Evolutionary conservation across 495 filamentous ascomycete genomes (phyloP).

Genomic region (Trichoderma asperelloides): DNA sequence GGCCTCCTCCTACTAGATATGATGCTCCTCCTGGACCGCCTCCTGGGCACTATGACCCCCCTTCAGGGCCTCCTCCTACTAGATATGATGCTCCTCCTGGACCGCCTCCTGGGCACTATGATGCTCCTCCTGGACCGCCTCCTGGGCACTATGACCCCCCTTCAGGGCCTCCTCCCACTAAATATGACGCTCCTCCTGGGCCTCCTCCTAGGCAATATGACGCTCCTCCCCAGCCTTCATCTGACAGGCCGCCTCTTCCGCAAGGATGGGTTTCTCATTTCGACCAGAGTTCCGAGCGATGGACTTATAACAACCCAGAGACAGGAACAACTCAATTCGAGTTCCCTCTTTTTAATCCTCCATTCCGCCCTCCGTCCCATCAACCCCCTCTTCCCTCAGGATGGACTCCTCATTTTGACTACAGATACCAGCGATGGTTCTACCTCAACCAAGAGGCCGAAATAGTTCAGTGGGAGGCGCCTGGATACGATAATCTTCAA

Average conservation of each 20-base stretch:
- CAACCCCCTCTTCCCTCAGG: constrained; percentile 29
- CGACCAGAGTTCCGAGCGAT: constrained; percentile 48
- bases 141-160: neutral
- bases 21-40: constrained; percentile 18
- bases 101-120: neutral
- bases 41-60: neutral
- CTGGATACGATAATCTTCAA: constrained; percentile 17
- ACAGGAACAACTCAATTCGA: constrained; percentile 56
- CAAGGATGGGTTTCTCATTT: constrained; percentile 51
- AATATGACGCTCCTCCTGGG: constrained; percentile 25
- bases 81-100: neutral
- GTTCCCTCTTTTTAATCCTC: constrained; percentile 26
- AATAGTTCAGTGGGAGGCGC: constrained; percentile 51
- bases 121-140: constrained; percentile 23
- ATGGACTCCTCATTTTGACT: constrained; percentile 56
- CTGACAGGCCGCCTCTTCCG: constrained; percentile 45
- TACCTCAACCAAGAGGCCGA: constrained; percentile 51
- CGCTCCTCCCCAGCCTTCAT: constrained; percentile 29
- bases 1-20: constrained; percentile 22
- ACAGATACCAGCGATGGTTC: constrained; percentile 47
- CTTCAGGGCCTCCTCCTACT: no score
- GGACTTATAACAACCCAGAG: constrained; percentile 50
- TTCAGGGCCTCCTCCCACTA: no score
- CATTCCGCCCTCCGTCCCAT: neutral
- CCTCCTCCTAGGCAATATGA: neutral